phyloP scores from a whole-genome alignment of 192 early-diverging fungal genomes.

The Lobosporangium transversale region DNA sequence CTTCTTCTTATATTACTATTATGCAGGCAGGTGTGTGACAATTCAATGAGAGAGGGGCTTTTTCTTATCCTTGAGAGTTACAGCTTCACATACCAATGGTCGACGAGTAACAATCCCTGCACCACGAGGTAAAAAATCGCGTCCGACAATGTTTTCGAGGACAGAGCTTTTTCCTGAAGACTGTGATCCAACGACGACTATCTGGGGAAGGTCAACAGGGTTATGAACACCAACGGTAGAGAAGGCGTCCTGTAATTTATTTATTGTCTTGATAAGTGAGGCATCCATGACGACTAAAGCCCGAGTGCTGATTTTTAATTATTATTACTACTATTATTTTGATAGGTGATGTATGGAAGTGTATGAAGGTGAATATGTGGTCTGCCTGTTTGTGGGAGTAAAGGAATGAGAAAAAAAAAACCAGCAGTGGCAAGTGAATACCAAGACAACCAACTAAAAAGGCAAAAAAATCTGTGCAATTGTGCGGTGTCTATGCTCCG shows the following conservation, averaged over 20 bases:
- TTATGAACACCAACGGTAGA: slow-evolving; percentile 90
- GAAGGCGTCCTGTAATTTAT: slow-evolving; percentile 91
- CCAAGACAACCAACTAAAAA: neutral
- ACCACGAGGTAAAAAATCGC: slow-evolving; percentile 98
- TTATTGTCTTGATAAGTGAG: slow-evolving; percentile 69
- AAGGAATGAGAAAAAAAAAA: neutral
- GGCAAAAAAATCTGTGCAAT: neutral
- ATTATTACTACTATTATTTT: neutral
- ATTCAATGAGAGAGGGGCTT: no score
- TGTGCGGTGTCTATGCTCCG: no score
- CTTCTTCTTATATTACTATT: no score
- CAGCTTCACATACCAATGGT: slow-evolving; percentile 74
- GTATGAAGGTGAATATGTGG: no score
- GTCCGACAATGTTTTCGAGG: slow-evolving; percentile 98
- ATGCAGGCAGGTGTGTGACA: no score
- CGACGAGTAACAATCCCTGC: slow-evolving; percentile 97
- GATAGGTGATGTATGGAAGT: neutral
- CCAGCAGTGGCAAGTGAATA: neutral
- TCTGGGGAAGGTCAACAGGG: slow-evolving; percentile 90
- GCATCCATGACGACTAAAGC: no score
- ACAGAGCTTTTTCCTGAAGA: slow-evolving; percentile 96
- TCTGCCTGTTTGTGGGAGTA: neutral
- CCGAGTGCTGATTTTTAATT: neutral
- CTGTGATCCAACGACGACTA: slow-evolving; percentile 88
- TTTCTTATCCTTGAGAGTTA: no score